Evolutionary conservation across 75 land plant species (phyloP).

Genomic region (Chamaecyparis obtusa): DNA sequence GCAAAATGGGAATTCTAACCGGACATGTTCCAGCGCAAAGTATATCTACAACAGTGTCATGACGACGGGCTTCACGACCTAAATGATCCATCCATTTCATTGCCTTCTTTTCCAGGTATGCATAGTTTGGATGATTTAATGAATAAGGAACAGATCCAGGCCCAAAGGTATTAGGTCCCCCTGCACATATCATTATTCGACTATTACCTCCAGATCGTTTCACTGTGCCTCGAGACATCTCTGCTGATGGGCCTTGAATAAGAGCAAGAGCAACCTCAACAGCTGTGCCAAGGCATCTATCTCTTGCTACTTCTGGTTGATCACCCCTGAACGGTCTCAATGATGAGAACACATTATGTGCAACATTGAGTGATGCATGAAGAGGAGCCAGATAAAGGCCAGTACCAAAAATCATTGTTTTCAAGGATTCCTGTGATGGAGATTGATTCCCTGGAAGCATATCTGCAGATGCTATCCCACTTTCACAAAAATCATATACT

Average conservation of each 20-base stretch:
- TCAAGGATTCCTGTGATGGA: slow-evolving; percentile 73
- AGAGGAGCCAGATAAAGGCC: slow-evolving; percentile 89
- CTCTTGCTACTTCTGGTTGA: slow-evolving; percentile 74
- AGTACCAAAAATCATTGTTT: slow-evolving; percentile 87
- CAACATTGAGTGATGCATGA: slow-evolving; percentile 80
- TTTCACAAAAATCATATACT: slow-evolving; percentile 92
- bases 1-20: slow-evolving; percentile 82
- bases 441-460: slow-evolving; percentile 79
- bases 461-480: slow-evolving; percentile 90
- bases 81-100: slow-evolving; percentile 92
- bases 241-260: slow-evolving; percentile 90
- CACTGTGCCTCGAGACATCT: slow-evolving; percentile 64
- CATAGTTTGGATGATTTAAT: slow-evolving; percentile 86
- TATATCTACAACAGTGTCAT: slow-evolving; percentile 79
- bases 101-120: slow-evolving; percentile 83
- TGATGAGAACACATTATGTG: slow-evolving; percentile 79
- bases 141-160: slow-evolving; percentile 96
- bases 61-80: slow-evolving; percentile 73
- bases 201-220: slow-evolving; percentile 86
- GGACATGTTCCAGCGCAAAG: slow-evolving; percentile 99
- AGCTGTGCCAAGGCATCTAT: slow-evolving; percentile 90
- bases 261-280: slow-evolving; percentile 93
- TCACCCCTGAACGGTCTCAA: slow-evolving; percentile 74
- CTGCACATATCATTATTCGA: slow-evolving; percentile 86
- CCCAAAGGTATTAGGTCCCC: slow-evolving; percentile 94